These are phyloP conservation scores for Abelmoschus esculentus DNA, from an alignment of 345 rosid genomes.

Conservation along the genomic window DNA sequence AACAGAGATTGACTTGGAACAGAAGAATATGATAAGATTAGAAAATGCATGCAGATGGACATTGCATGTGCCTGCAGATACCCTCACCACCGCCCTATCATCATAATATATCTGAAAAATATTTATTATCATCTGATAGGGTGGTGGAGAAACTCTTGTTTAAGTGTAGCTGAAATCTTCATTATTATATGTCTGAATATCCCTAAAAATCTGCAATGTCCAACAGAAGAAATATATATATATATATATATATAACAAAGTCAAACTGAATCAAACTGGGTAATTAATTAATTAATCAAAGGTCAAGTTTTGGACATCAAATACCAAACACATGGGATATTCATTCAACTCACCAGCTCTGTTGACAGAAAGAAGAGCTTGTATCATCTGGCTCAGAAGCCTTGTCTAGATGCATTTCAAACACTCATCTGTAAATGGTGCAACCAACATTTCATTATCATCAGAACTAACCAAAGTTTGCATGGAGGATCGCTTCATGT, in stretches of 20 bases:
- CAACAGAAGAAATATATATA: conserved; percentile 3
- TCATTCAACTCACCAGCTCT: too few relatives aligned
- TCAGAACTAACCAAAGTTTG: too few relatives aligned
- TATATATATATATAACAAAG: conserved; percentile 12
- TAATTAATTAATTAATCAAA: too few relatives aligned
- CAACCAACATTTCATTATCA: too few relatives aligned
- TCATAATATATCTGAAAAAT: conserved; percentile 9
- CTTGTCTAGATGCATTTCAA: too few relatives aligned
- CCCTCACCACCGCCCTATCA: conserved; percentile 15
- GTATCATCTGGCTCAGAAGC: too few relatives aligned
- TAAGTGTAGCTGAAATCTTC: neutral
- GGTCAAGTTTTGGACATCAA: too few relatives aligned
- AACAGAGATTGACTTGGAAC: neutral
- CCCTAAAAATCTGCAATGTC: conserved; percentile 55
- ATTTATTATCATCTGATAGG: neutral
- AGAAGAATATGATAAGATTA: neutral
- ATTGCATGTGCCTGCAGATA: conserved; percentile 15
- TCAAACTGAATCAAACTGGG: conserved; percentile 6
- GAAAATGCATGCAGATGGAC: conserved; percentile 2
- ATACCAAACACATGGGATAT: too few relatives aligned
- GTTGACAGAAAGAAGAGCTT: too few relatives aligned
- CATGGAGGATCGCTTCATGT: too few relatives aligned
- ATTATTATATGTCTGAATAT: conserved; percentile 24
- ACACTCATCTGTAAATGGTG: too few relatives aligned
- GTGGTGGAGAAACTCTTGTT: neutral